Evolutionary conservation across 352 stramenopile genomes (phyloP), one percentile per base, ranked within the genome.

Genomic region (Phytophthora sansomeana): DNA sequence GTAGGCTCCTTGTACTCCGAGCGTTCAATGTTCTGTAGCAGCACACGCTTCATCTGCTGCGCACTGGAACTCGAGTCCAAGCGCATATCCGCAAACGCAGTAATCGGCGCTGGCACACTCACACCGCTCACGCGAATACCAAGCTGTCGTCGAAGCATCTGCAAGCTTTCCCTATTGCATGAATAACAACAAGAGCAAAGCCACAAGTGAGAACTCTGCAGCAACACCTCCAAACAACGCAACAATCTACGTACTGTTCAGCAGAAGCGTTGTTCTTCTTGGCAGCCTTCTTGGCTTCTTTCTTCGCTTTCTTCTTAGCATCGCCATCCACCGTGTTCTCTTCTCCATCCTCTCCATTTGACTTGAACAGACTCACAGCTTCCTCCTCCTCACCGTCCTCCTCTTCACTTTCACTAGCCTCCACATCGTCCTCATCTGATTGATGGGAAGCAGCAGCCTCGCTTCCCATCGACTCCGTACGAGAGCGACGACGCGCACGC

Each of bases 1-100:
- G 97, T 99, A 3, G 98, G 98, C 69, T 99, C 97, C 69, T 98
- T 98, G 92, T 98, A 99, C 64, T 94, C 85, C 24, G 89, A 96
- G 7, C 71, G 75, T 51, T 95, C 89, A 35, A 96, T 92, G 69
- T 95, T 96, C 35, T 85, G 75, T 21, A 96, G 70, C 14, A 96
- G 63, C 26, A 93, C 61, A 16, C 61, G 52, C 39, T 84, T 87
- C 70, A 95, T 84, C 43, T 80, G 75, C 57, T 94, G 76, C 21
- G 83, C 73, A 21, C 74, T 74, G 30, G 85, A 58, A 30, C 44
- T 63, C 0, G 55, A 60, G 58, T 67, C 75, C 67, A 91, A 52
- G 17, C 78, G 84, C 85, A 96, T 96, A 41, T 75, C 72, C 26
- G 61, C 62, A 62, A 96, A 96, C 14, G 82, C 79, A 28, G 85